These are phyloP conservation scores for Magnusiomyces ingens DNA, from an alignment of 1,139 yeast species.

Conservation along the genomic window DNA sequence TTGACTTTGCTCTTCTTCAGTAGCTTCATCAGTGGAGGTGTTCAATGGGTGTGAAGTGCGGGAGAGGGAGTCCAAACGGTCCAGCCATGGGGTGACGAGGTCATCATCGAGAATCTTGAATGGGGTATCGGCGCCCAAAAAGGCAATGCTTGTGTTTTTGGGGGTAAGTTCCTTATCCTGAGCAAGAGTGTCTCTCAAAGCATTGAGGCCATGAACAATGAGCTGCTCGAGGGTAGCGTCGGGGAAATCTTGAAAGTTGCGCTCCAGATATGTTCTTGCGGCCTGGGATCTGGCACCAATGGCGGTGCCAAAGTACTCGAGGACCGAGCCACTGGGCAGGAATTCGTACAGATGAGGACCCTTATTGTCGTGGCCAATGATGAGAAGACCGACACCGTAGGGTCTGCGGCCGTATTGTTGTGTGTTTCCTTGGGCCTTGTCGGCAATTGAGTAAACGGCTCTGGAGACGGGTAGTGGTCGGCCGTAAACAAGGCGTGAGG, in stretches of 20 bases:
- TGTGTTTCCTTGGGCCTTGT: constrained; percentile 94
- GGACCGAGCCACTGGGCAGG: constrained; percentile 89
- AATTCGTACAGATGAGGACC: constrained; percentile 95
- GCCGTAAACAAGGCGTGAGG: constrained; percentile 76
- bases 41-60: constrained; percentile 20
- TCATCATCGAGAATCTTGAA: constrained; percentile 83
- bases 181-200: constrained; percentile 86
- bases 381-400: constrained; percentile 78
- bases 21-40: constrained; percentile 16
- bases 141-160: constrained; percentile 82
- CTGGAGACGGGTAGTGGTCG: constrained; percentile 80
- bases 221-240: constrained; percentile 62
- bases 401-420: constrained; percentile 96
- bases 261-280: constrained; percentile 89
- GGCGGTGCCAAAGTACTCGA: constrained; percentile 89
- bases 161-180: constrained; percentile 87
- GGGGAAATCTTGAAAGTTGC: constrained; percentile 64
- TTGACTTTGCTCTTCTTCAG: constrained; percentile 14
- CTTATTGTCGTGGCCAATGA: constrained; percentile 88
- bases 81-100: constrained; percentile 69
- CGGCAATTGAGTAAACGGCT: constrained; percentile 84
- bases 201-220: constrained; percentile 80
- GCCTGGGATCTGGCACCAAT: constrained; percentile 99
- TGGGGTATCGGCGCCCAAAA: constrained; percentile 73
- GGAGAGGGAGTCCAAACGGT: constrained; percentile 54